A percentile compares a stretch with the other conserved stretches of the same genome.
Conservation (phyloP, 2,329 filamentous ascomycete species). For the Sporothrix euskadiensis region DNA sequence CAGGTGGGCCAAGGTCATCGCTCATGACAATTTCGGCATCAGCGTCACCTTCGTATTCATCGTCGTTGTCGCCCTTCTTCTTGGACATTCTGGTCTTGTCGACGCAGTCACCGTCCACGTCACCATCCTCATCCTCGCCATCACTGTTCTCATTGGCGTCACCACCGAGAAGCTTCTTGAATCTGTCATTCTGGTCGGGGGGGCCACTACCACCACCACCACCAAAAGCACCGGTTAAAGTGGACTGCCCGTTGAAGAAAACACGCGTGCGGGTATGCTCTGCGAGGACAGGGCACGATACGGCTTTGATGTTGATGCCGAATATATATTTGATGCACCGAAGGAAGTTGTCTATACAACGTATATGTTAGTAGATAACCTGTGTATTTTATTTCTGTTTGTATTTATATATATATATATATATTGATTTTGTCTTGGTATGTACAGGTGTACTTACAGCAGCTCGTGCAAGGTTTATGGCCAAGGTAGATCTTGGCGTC, state of each 20-base stretch:
- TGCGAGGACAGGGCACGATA: slow-evolving; percentile 7
- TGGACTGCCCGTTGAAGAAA: not conserved
- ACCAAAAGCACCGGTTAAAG: not conserved
- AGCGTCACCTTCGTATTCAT: not conserved
- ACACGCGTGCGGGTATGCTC: not conserved
- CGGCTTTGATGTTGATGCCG: slow-evolving; percentile 18
- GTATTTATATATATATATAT: not conserved
- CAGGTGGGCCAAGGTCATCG: not conserved
- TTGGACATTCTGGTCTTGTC: not conserved
- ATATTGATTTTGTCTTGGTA: not conserved
- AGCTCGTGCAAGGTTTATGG: slow-evolving; percentile 32
- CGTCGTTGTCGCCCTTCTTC: not conserved
- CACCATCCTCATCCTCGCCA: not conserved
- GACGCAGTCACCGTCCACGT: not conserved
- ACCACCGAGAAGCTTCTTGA: not conserved
- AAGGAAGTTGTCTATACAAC: slow-evolving; percentile 24
- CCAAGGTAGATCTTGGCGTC: slow-evolving; percentile 27
- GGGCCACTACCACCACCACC: not conserved
- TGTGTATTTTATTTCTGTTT: too few relatives aligned
- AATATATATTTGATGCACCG: not conserved
- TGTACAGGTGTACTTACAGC: slow-evolving; percentile 20
- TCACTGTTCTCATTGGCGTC: not conserved
- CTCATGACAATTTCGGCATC: not conserved
- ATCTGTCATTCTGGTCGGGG: not conserved
- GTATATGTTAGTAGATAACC: not conserved